Percentiles rank a stretch among this genome's conserved stretches.
Evolutionary conservation across 169 alveolate genomes (phyloP).

Genomic region (Sarcocystis neurona): DNA sequence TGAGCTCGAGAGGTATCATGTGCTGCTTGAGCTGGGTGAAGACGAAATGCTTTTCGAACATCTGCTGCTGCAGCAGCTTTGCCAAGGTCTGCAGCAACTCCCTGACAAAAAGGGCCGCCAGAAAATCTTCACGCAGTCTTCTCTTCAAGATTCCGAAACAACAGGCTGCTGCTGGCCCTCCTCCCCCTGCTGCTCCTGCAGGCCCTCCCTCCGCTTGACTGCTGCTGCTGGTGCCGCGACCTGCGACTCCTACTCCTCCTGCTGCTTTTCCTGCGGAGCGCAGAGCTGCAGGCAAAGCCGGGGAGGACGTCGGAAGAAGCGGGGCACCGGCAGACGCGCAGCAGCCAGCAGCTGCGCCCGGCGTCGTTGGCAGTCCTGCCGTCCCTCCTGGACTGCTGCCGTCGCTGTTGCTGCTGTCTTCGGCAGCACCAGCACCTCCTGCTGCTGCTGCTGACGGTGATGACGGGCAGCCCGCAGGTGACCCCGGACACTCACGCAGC

Average conservation of each 20-base stretch:
- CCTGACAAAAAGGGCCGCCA: conserved; percentile 6
- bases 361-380: too few species aligned
- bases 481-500: conserved; percentile 11
- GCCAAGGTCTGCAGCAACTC: conserved; percentile 12
- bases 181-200: conserved; percentile 16
- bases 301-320: too few species aligned
- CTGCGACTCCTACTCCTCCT: not conserved
- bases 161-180: conserved; percentile 15
- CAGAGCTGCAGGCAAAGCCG: not conserved
- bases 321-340: too few species aligned
- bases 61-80: conserved; percentile 22
- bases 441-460: not conserved
- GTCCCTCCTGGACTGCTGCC: too few species aligned
- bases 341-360: too few species aligned
- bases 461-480: not conserved
- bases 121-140: conserved; percentile 15
- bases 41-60: conserved; percentile 31
- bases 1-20: not conserved
- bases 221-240: conserved; percentile 3
- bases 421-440: too few species aligned
- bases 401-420: too few species aligned
- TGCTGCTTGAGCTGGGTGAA: conserved; percentile 25
- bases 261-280: not conserved
- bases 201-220: not conserved
- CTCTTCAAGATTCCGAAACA: conserved; percentile 5